A percentile compares a stretch with the other conserved stretches of the same genome.
phyloP scores from a whole-genome alignment of 2,329 filamentous ascomycete species.

The Claviceps pazoutovae region DNA sequence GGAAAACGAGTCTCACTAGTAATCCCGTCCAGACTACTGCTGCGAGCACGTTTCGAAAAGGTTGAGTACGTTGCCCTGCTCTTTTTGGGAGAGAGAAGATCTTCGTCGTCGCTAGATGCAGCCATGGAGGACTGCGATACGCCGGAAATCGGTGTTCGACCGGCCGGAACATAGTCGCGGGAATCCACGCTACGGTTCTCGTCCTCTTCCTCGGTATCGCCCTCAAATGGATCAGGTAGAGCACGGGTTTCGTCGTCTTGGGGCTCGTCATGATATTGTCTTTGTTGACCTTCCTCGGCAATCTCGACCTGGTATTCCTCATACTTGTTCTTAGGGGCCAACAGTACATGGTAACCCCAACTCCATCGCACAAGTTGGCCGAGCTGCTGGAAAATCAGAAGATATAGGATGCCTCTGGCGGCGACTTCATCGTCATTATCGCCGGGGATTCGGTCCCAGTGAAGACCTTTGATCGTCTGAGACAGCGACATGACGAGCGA shows the following conservation, averaged over 20 bases:
- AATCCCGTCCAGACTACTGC: slow-evolving; percentile 16
- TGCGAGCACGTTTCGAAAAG: slow-evolving; percentile 14
- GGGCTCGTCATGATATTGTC: slow-evolving; percentile 29
- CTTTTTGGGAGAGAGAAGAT: slow-evolving; percentile 18
- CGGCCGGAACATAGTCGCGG: slow-evolving; percentile 38
- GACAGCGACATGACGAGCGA: slow-evolving; percentile 90
- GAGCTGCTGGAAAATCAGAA: slow-evolving; percentile 94
- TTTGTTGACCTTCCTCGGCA: slow-evolving; percentile 44
- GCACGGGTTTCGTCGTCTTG: slow-evolving; percentile 29
- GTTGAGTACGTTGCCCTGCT: slow-evolving; percentile 12
- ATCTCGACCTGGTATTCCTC: slow-evolving; percentile 45
- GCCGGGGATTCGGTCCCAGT: slow-evolving; percentile 82
- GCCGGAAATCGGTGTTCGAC: slow-evolving; percentile 38
- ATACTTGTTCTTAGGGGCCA: slow-evolving; percentile 72
- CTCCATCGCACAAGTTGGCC: slow-evolving; percentile 94
- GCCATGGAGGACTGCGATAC: slow-evolving; percentile 35
- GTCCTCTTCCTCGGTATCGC: slow-evolving; percentile 24
- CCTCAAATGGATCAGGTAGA: slow-evolving; percentile 26
- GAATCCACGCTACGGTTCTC: slow-evolving; percentile 27
- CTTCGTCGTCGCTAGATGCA: slow-evolving; percentile 35
- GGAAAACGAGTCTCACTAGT: slow-evolving; percentile 50
- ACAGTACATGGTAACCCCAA: slow-evolving; percentile 89
- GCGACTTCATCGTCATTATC: slow-evolving; percentile 94
- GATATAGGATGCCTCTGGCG: slow-evolving; percentile 84
- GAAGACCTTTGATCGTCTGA: slow-evolving; percentile 78